These are phyloP conservation scores for Fragosphaeria purpurea DNA, from an alignment of 2,329 filamentous ascomycete species.

Conservation along the genomic window DNA sequence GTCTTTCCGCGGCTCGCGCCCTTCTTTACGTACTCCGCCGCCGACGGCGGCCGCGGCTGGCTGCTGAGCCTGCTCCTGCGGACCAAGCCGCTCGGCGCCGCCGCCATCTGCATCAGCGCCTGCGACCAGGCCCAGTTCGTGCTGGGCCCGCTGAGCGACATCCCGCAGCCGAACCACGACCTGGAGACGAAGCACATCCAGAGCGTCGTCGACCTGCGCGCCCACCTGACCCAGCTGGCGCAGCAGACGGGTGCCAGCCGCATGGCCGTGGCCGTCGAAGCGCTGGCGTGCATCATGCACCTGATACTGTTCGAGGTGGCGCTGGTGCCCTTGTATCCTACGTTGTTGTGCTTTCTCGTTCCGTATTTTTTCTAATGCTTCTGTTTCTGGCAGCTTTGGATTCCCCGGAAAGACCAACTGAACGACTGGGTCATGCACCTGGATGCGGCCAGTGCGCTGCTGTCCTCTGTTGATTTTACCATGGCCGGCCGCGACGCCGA, in stretches of 20 bases:
- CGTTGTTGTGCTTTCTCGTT: too few relatives aligned
- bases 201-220: conserved; percentile 4
- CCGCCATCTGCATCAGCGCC: conserved; percentile 5
- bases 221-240: conserved; percentile 3
- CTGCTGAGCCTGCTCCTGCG: conserved; percentile 7
- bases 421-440: conserved; percentile 7
- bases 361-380: too few relatives aligned
- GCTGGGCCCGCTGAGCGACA: conserved; percentile 6
- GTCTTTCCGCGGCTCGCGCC: conserved; percentile 6
- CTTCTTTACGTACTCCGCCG: conserved; percentile 5
- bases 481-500: neutral
- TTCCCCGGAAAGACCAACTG: neutral
- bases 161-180: conserved; percentile 5
- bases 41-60: conserved; percentile 8
- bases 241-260: conserved; percentile 3
- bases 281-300: conserved; percentile 6
- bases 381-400: conserved; percentile 1
- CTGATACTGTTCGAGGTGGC: conserved; percentile 4
- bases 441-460: conserved; percentile 5
- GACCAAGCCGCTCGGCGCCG: conserved; percentile 2
- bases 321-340: too few relatives aligned
- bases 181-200: conserved; percentile 9
- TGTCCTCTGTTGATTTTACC: conserved; percentile 5
- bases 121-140: conserved; percentile 9
- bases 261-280: conserved; percentile 7